Evolutionary conservation across 495 filamentous ascomycete species (phyloP).

Genomic region (Podospora pseudopauciseta): DNA sequence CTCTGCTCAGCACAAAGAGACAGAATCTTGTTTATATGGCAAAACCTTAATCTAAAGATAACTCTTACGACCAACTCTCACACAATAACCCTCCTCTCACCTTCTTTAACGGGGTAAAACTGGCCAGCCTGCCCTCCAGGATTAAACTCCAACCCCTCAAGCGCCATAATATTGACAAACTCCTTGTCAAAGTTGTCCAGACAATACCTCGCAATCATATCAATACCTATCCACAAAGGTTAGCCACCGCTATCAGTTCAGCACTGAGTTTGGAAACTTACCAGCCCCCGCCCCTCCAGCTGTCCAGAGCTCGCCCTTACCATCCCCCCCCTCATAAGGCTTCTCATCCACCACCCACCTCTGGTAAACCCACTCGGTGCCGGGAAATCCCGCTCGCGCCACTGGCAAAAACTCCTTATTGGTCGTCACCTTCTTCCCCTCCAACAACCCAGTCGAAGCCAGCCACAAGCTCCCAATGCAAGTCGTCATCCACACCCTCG

Average conservation of each 20-base stretch:
- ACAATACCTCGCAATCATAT: slow-evolving; percentile 28
- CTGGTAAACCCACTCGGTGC: slow-evolving; percentile 23
- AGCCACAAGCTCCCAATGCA: slow-evolving; percentile 27
- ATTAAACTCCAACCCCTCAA: slow-evolving; percentile 21
- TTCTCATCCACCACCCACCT: slow-evolving; percentile 28
- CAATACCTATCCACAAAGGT: slow-evolving; percentile 16
- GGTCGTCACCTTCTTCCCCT: slow-evolving; percentile 22
- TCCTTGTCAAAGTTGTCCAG: slow-evolving; percentile 22
- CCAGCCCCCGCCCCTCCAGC: slow-evolving; percentile 25
- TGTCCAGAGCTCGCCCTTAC: slow-evolving; percentile 30
- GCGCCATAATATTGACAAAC: slow-evolving; percentile 23
- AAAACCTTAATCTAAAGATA: no score
- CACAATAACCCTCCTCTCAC: background rate
- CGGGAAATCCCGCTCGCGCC: slow-evolving; percentile 16
- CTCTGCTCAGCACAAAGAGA: no score
- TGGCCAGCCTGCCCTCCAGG: slow-evolving; percentile 13
- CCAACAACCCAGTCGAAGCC: slow-evolving; percentile 19
- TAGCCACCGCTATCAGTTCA: background rate
- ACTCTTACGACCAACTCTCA: background rate
- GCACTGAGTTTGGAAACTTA: slow-evolving; percentile 3
- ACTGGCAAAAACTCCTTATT: slow-evolving; percentile 17
- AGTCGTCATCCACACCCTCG: slow-evolving; percentile 26
- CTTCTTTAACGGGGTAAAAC: slow-evolving; percentile 14
- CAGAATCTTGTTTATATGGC: no score
- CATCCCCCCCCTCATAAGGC: slow-evolving; percentile 11